Percentiles rank a stretch among this genome's conserved stretches.
These are phyloP conservation scores for Bidens hawaiensis DNA, from an alignment of 140 eudicot species.

Conservation along the genomic window DNA sequence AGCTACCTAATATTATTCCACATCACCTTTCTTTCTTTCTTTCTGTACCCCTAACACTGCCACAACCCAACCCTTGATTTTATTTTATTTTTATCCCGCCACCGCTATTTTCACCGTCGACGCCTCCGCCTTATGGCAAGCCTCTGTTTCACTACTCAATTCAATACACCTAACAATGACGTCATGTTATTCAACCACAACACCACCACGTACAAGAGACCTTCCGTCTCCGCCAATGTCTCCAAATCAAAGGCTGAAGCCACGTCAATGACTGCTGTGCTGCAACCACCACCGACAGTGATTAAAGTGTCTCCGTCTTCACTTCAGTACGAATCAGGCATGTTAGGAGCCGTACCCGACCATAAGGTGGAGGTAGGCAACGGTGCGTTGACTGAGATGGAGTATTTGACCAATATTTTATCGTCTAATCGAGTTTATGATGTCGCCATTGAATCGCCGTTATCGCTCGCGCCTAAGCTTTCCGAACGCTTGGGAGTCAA, in stretches of 20 bases:
- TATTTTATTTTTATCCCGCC: no score
- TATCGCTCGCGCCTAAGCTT: conserved; percentile 41
- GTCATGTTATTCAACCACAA: conserved; percentile 2
- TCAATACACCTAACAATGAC: conserved; percentile 22
- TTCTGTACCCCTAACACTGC: no score
- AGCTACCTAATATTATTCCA: no score
- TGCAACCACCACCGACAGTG: conserved; percentile 14
- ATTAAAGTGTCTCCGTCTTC: conserved; percentile 32
- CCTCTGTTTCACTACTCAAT: conserved; percentile 18
- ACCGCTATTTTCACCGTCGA: neutral
- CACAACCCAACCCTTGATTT: no score
- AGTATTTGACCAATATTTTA: conserved; percentile 44
- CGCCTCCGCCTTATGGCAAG: conserved; percentile 20
- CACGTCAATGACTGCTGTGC: conserved; percentile 10
- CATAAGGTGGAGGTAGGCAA: conserved; percentile 30
- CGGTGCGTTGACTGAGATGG: conserved; percentile 34
- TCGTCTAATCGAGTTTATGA: conserved; percentile 48
- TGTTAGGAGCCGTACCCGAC: conserved; percentile 42
- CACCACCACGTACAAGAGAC: neutral
- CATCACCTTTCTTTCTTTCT: no score
- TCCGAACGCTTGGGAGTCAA: conserved; percentile 35
- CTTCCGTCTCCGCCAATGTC: conserved; percentile 17
- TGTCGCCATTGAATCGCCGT: conserved; percentile 48
- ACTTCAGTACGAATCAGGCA: conserved; percentile 35
- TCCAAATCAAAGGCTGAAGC: conserved; percentile 16